Base-by-base conservation (phyloP, 805 yeast genomes). In the Gaillardinia entomophila region DNA sequence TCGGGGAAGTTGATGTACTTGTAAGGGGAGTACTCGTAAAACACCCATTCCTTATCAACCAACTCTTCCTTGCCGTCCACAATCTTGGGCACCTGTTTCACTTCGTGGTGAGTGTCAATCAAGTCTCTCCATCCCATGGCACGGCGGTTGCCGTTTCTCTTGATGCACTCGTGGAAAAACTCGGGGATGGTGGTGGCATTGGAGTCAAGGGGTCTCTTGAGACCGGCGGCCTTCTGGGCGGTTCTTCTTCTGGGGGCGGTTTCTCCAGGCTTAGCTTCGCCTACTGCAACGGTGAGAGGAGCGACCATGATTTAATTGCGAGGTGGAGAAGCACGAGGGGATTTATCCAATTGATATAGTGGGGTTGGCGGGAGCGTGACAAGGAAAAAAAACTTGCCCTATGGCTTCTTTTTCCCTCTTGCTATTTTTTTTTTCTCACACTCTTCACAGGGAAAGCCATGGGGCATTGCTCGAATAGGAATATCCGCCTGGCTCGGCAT, bases 41-140 rank as follows among this genome's bases (percentile, higher is more conserved):
- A 90, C 34, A 71, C 62, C 98, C 98, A 92, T 33, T 79, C 79
- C 65, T 92, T 92, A 51, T 83, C 87, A 31, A 82, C 81, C 44
- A 75, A 67, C 18, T 60, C 64, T 35, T 75, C 75, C 53, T 82
- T 72, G 37, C 97, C 97, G 46, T 89, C 83, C 30, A 92, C 65
- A 32, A 74, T 53, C 66, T 87, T 89, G 40, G 75, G 77, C 37
- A 92, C 73, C 49, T 66, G 69, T 61, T 85, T 88, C 32, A 66
- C 71, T 56, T 92, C 97, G 34, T 64, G 73, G 60, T 87, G 90
- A 33, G 84, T 55, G 34, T 87, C 90, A 30, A 73, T 47, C 38
- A 83, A 62, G 37, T 80, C 77, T 68, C 98, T 81, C 77, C 83
- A 80, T 30, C 85, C 96, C 70, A 85, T 73, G 24, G 77, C 77